Evolutionary conservation across 2,329 filamentous ascomycete species (phyloP).

Genomic region (Calonectria crousiana): DNA sequence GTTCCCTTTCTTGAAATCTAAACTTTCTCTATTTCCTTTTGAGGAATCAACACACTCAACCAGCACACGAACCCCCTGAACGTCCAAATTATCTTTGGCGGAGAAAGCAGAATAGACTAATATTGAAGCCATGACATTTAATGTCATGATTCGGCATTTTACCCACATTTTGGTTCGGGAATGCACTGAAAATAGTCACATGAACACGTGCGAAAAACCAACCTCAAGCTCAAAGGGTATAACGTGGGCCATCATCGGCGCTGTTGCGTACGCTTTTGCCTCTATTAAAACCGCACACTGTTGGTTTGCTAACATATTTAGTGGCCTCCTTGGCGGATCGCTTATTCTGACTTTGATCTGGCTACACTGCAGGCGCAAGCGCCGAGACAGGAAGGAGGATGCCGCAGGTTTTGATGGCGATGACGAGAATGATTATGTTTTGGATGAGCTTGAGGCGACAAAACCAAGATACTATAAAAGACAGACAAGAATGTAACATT

Average conservation of each 20-base stretch:
- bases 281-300: background rate
- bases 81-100: background rate
- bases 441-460: background rate
- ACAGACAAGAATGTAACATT: background rate
- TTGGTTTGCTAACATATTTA: background rate
- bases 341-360: background rate
- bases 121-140: background rate
- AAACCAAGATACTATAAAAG: background rate
- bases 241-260: background rate
- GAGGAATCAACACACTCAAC: background rate
- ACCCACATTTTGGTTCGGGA: background rate
- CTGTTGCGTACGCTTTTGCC: background rate
- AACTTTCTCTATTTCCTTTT: background rate
- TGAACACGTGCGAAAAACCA: slow-evolving; percentile 1
- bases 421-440: slow-evolving; percentile 3
- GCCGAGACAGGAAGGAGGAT: background rate
- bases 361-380: slow-evolving; percentile 4
- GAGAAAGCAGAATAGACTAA: background rate
- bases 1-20: background rate
- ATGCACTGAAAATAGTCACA: slow-evolving; percentile 2
- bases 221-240: background rate
- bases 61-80: background rate
- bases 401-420: background rate
- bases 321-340: background rate
- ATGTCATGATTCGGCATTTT: background rate